Percentiles rank a stretch among this genome's conserved stretches.
Conservation (phyloP, 1,284 basidiomycete genomes). For the Cutaneotrichosporon sp. region DNA sequence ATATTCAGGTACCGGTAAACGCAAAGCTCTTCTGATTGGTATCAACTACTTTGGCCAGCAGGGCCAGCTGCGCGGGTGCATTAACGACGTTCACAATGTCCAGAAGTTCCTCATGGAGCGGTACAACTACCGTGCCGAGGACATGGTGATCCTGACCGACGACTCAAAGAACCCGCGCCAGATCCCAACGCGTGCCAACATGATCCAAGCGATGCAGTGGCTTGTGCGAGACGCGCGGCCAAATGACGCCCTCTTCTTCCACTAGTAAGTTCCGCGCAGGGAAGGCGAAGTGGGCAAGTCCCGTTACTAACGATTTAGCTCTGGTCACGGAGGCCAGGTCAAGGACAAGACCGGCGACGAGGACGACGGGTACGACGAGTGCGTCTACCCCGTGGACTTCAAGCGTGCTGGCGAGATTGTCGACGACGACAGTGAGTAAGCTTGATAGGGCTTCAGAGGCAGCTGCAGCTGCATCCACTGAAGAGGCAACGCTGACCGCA, state of each 20-base stretch:
- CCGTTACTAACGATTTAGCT: slow-evolving; percentile 22
- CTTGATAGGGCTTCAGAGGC: neutral
- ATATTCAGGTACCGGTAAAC: slow-evolving; percentile 33
- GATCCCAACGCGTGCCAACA: slow-evolving; percentile 73
- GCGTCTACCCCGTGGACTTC: slow-evolving; percentile 80
- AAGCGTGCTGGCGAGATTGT: slow-evolving; percentile 66
- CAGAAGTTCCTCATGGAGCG: slow-evolving; percentile 65
- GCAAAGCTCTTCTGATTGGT: slow-evolving; percentile 41
- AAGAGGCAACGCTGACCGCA: no score
- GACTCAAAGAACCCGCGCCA: slow-evolving; percentile 60
- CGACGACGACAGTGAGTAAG: slow-evolving; percentile 68
- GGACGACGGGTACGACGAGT: slow-evolving; percentile 58
- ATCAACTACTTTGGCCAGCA: slow-evolving; percentile 70
- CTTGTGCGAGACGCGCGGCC: slow-evolving; percentile 71
- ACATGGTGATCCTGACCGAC: slow-evolving; percentile 82
- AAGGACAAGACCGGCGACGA: slow-evolving; percentile 63
- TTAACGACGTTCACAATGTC: slow-evolving; percentile 81
- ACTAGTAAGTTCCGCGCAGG: slow-evolving; percentile 57
- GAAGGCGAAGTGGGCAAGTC: no score
- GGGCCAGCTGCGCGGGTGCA: slow-evolving; percentile 69
- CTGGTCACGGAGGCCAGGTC: slow-evolving; percentile 79
- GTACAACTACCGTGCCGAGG: slow-evolving; percentile 67
- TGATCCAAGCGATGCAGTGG: slow-evolving; percentile 82
- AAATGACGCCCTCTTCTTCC: slow-evolving; percentile 87
- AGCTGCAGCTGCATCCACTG: slow-evolving; percentile 3